Evolutionary conservation across 768 basidiomycete species (phyloP).

Genomic region (Lanmaoa pseudosensibilis): DNA sequence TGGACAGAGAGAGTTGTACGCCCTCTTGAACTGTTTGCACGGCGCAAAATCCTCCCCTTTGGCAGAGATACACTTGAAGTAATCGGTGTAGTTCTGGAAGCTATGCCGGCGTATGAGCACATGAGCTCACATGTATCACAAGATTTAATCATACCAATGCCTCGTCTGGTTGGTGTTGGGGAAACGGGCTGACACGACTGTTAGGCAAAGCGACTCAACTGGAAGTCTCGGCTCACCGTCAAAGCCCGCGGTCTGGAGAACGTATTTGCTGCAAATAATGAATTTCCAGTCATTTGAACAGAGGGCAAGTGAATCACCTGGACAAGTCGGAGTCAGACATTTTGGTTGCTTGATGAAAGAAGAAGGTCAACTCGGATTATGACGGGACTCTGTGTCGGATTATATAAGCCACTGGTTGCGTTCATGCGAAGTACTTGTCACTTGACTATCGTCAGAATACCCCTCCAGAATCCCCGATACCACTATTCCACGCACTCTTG

Average conservation of each 20-base stretch:
- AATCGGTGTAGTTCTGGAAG: conserved; percentile 97
- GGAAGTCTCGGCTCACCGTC: conserved; percentile 56
- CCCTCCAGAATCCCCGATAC: neutral
- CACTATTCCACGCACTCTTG: neutral
- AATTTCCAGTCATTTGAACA: conserved; percentile 9
- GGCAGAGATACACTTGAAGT: conserved; percentile 95
- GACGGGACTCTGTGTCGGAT: conserved; percentile 39
- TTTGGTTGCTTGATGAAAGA: conserved; percentile 42
- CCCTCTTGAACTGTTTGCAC: conserved; percentile 97
- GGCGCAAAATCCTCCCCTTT: conserved; percentile 99
- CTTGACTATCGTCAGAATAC: neutral
- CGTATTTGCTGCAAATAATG: conserved; percentile 62
- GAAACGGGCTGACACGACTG: conserved; percentile 65
- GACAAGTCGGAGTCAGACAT: conserved; percentile 65
- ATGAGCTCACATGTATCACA: neutral
- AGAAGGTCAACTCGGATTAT: conserved; percentile 29
- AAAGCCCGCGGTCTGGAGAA: conserved; percentile 93
- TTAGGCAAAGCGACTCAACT: conserved; percentile 6
- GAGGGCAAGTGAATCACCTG: conserved; percentile 42
- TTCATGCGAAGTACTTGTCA: too few relatives aligned
- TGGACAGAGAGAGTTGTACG: conserved; percentile 95
- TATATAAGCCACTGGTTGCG: conserved; percentile 18
- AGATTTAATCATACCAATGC: conserved; percentile 72
- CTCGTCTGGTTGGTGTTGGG: conserved; percentile 92
- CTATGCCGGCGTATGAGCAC: conserved; percentile 37